A percentile compares a stretch with the other conserved stretches of the same genome.
Evolutionary conservation across 345 rosid species (phyloP).

Genomic region (Citrus inodora): DNA sequence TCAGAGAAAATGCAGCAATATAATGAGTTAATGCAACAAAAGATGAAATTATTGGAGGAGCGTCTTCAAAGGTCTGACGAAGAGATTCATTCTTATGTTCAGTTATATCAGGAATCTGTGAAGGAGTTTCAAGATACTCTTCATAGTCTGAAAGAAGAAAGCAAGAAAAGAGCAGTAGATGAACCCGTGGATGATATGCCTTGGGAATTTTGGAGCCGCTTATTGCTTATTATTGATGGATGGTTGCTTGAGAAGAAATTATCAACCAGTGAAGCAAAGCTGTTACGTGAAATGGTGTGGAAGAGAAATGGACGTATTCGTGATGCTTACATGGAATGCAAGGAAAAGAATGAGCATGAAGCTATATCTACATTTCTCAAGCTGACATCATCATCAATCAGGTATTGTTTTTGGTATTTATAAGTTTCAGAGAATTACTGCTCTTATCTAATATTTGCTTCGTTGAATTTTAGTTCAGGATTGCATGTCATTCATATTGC

Average conservation of each 20-base stretch:
- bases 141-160: slow-evolving; percentile 67
- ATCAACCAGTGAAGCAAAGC: slow-evolving; percentile 52
- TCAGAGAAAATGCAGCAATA: slow-evolving; percentile 70
- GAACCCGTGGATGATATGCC: slow-evolving; percentile 83
- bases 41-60: slow-evolving; percentile 78
- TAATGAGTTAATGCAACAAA: slow-evolving; percentile 82
- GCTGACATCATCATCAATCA: slow-evolving; percentile 52
- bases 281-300: slow-evolving; percentile 82
- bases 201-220: slow-evolving; percentile 83
- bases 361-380: slow-evolving; percentile 57
- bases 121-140: slow-evolving; percentile 86
- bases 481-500: slow-evolving; percentile 84
- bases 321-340: slow-evolving; percentile 60
- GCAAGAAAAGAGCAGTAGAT: slow-evolving; percentile 57
- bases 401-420: slow-evolving; percentile 38
- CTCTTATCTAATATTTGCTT: slow-evolving; percentile 28
- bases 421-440: slow-evolving; percentile 3
- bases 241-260: slow-evolving; percentile 92
- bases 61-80: slow-evolving; percentile 84
- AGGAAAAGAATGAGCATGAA: slow-evolving; percentile 66
- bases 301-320: slow-evolving; percentile 60
- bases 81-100: slow-evolving; percentile 70
- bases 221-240: slow-evolving; percentile 83
- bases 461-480: slow-evolving; percentile 70
- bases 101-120: slow-evolving; percentile 78